Conservation (phyloP, 1,139 yeast species). For the Lizanozyma gosingica region DNA sequence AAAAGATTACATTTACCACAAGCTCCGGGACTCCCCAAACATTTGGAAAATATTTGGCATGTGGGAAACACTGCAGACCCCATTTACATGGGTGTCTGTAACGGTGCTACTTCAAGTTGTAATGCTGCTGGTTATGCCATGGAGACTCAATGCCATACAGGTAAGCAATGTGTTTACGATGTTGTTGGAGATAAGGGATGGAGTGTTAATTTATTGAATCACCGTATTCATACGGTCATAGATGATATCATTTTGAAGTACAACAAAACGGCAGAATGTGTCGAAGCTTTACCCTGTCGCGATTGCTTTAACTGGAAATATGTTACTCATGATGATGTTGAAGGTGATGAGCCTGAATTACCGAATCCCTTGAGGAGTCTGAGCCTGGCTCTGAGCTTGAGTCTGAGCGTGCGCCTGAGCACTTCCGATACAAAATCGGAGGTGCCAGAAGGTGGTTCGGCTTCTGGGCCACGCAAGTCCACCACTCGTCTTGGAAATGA, state of each 20-base stretch:
- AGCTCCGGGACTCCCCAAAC: slow-evolving; percentile 83
- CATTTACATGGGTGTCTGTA: slow-evolving; percentile 92
- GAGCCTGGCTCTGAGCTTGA: slow-evolving; percentile 1
- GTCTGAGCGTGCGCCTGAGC: neutral
- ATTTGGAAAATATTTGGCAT: slow-evolving; percentile 85
- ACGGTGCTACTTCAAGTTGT: slow-evolving; percentile 88
- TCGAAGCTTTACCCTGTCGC: slow-evolving; percentile 65
- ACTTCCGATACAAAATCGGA: slow-evolving; percentile 12
- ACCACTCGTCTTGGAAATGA: neutral
- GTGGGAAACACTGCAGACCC: slow-evolving; percentile 98
- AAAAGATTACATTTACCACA: slow-evolving; percentile 79
- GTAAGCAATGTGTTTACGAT: slow-evolving; percentile 81
- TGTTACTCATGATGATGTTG: slow-evolving; percentile 43
- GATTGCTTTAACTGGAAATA: slow-evolving; percentile 93
- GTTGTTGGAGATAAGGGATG: slow-evolving; percentile 86
- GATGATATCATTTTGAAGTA: slow-evolving; percentile 68
- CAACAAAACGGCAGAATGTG: slow-evolving; percentile 71
- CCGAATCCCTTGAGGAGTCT: slow-evolving; percentile 31
- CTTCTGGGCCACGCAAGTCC: neutral
- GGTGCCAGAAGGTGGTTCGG: neutral
- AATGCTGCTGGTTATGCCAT: slow-evolving; percentile 92
- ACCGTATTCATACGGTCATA: slow-evolving; percentile 84
- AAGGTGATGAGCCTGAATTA: slow-evolving; percentile 27
- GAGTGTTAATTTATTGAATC: slow-evolving; percentile 83
- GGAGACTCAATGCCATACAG: slow-evolving; percentile 96